Base-by-base conservation (phyloP, 164 flowering plant genomes). In the Magnolia changhungtana region DNA sequence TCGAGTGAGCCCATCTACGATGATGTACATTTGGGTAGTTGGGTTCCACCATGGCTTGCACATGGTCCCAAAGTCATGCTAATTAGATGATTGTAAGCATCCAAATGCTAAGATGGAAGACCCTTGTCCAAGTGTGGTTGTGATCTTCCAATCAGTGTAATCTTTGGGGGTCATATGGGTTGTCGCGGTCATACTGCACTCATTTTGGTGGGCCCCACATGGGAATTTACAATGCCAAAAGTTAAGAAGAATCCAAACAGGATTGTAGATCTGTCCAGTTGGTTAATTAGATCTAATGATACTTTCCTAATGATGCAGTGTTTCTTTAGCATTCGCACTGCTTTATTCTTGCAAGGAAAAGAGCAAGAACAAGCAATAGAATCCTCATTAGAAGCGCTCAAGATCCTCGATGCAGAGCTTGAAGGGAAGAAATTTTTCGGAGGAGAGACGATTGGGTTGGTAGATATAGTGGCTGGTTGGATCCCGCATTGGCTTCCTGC, bases 321-420 rank as follows among this genome's bases (percentile, higher is more conserved):
- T 37, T 0, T 11, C 0, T 23, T 6, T 13, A 7, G 24, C 9
- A 14, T 31, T 0, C 8, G 31, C 8, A 13, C 18, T 21, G 73
- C 55, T 59, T 69, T 76, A 13, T 20, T 3, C 51, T n/a, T 69
- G 0, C 75, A 78, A 8, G 85, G 84, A 45, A 81, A 82, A 68
- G 80, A 75, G 2, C 82, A 81, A 67, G 78, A 73, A 64, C 74
- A 79, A 77, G 84, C 80, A 8, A 5, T 64, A 2, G 50, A 75
- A 72, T 79, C 80, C 21, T 29, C 65, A 18, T 18, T 4, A 8
- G 81, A 73, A 78, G 86, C 75, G 2, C 67, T 84, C 51, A 71
- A 66, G 11, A 31, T 78, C n/a, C n/a, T 85, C 0, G 86, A 81
- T 71, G 80, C 74, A 49, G 78, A 3, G n/a, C 72, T 61, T 10